A percentile compares a stretch with the other conserved stretches of the same genome.
Conservation (phyloP, 2,329 filamentous ascomycete species). For the Rhynchosporium graminicola region DNA sequence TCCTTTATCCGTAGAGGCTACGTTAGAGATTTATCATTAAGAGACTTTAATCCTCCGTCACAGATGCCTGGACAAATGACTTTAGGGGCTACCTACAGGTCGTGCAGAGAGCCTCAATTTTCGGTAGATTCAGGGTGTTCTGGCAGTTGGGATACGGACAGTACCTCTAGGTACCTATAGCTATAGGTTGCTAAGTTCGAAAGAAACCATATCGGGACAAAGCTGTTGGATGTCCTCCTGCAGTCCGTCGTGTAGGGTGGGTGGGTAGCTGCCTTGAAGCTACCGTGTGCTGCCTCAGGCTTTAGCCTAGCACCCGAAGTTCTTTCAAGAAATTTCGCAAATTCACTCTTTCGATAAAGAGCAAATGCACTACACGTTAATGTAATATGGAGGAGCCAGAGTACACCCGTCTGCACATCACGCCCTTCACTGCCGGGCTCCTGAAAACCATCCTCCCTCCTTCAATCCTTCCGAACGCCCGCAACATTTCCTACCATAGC, state of each 20-base stretch:
- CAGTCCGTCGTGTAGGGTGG: neutral
- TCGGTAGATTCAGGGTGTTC: no score
- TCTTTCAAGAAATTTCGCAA: constrained; percentile 1
- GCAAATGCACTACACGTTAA: constrained; percentile 5
- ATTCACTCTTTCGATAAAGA: constrained; percentile 8
- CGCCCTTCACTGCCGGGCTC: constrained; percentile 77
- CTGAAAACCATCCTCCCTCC: constrained; percentile 71
- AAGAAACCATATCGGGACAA: no score
- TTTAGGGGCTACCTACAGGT: no score
- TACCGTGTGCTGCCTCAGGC: neutral
- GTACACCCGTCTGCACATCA: constrained; percentile 75
- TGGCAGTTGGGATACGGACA: no score
- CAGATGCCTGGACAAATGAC: no score
- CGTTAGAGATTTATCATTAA: no score
- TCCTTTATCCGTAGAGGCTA: no score
- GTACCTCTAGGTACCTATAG: no score
- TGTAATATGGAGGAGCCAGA: constrained; percentile 30
- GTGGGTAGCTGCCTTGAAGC: neutral
- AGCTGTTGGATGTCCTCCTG: neutral
- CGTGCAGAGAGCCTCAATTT: no score
- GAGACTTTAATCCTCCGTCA: no score
- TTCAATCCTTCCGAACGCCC: constrained; percentile 64
- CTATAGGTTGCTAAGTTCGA: no score
- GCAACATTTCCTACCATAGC: constrained; percentile 84
- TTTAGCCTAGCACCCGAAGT: constrained; percentile 20